Percentiles rank a stretch among this genome's conserved stretches.
Evolutionary conservation across 192 early-diverging fungal genomes (phyloP).

Genomic region (Cetraspora pellucida): DNA sequence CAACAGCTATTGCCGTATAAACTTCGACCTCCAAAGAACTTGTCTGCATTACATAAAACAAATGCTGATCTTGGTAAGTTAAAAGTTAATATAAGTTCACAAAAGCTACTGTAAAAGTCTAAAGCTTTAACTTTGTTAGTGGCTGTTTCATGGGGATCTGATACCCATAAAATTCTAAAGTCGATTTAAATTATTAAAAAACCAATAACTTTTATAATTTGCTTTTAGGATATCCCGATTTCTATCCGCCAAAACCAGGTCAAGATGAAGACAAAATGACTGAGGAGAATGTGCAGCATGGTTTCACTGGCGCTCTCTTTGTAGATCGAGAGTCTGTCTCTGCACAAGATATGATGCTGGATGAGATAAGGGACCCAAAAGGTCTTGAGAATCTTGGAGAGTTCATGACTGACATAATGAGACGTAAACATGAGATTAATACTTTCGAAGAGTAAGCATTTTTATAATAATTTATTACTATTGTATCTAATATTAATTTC

Average conservation of each 20-base stretch:
- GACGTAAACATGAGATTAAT: constrained; percentile 37
- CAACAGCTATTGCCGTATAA: not conserved
- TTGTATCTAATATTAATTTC: not conserved
- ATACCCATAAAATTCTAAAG: too few species aligned
- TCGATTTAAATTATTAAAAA: too few species aligned
- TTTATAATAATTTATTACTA: not conserved
- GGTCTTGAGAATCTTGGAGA: constrained; percentile 42
- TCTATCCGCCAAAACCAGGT: constrained; percentile 47
- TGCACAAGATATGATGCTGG: constrained; percentile 55
- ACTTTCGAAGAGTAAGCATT: constrained; percentile 40
- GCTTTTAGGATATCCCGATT: constrained; percentile 44
- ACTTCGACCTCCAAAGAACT: not conserved
- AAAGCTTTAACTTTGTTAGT: too few species aligned
- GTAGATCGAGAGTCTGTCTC: constrained; percentile 57
- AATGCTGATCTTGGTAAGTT: not conserved
- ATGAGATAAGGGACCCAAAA: constrained; percentile 51
- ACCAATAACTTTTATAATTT: too few species aligned
- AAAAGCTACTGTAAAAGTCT: too few species aligned
- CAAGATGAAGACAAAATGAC: constrained; percentile 52
- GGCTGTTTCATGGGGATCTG: too few species aligned
- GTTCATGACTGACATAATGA: constrained; percentile 41
- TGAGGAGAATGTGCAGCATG: constrained; percentile 61
- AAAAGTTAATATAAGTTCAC: too few species aligned
- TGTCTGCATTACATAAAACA: not conserved
- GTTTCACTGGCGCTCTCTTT: constrained; percentile 50